These are phyloP conservation scores for Scedosporium minutisporum DNA, from an alignment of 2,329 filamentous ascomycete species.

Conservation along the genomic window DNA sequence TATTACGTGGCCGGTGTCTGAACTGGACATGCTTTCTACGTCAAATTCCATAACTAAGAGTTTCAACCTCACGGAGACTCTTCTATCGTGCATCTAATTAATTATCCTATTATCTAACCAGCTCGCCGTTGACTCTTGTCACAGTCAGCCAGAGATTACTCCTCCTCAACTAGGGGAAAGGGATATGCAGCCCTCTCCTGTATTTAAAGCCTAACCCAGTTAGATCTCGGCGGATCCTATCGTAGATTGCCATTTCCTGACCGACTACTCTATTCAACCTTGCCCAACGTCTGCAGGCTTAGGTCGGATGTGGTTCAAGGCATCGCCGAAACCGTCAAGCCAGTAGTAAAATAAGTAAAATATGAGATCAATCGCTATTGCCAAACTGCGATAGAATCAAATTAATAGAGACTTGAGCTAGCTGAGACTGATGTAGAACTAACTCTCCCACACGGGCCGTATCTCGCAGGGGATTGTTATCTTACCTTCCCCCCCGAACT, in stretches of 20 bases:
- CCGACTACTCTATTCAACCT: constrained; percentile 67
- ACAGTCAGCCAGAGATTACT: constrained; percentile 98
- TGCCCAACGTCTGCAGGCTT: constrained; percentile 81
- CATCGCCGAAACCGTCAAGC: constrained; percentile 85
- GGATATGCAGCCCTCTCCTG: constrained; percentile 83
- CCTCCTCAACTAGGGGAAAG: constrained; percentile 65
- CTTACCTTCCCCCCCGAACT: too few relatives aligned
- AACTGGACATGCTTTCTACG: too few relatives aligned
- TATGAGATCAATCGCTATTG: too few relatives aligned
- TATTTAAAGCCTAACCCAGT: constrained; percentile 74
- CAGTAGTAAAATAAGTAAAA: too few relatives aligned
- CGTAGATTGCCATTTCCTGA: constrained; percentile 72
- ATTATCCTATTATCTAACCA: not conserved
- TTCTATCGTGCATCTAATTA: not conserved
- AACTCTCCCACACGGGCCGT: too few relatives aligned
- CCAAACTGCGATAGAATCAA: too few relatives aligned
- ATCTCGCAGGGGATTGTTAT: constrained; percentile 45
- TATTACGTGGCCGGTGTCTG: too few relatives aligned
- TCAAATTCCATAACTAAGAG: too few relatives aligned
- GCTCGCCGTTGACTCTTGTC: constrained; percentile 67
- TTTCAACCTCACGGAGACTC: too few relatives aligned
- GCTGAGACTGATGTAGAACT: constrained; percentile 88
- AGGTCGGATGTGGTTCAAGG: constrained; percentile 72
- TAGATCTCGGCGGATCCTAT: constrained; percentile 62
- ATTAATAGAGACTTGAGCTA: constrained; percentile 50